Evolutionary conservation across 2,329 filamentous ascomycete species (phyloP), one percentile per base, ranked within the genome.

Genomic region (Penicillium sp.): DNA sequence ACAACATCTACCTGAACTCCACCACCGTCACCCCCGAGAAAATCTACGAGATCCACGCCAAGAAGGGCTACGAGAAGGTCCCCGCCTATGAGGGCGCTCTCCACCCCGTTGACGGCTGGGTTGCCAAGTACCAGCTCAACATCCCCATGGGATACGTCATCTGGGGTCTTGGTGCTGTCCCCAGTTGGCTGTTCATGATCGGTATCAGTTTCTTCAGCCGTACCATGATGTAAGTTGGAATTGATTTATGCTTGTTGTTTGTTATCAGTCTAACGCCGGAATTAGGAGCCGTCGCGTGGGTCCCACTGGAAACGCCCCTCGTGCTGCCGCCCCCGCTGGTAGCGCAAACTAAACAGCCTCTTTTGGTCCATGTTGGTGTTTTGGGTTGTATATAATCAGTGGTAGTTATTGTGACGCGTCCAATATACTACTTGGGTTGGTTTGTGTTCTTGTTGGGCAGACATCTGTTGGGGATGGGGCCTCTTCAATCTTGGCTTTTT

Each of bases 101-200:
- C 69, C 84, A 87, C 70, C 85, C 85, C 9, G 83, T 84, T 59
- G 82, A 85, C 66, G 82, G 84, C 44, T 72, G 68, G 59, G 68
- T 86, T 42, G 80, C 80, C 47, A 68, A 84, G 70, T 77, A 77
- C 63, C 74, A 77, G 39, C 70, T 86, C 48, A 77, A 75, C 40
- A 69, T 84, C 51, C 79, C 81, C 16, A 66, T 84, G 35, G 85
- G 79, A 7, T 86, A 85, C 60, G 67, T 77, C 41, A 76, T 86
- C 52, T 86, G 77, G 69, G 79, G 67, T 31, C 79, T 87, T 66
- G 75, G 79, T 34, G 75, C 79, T 70, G 77, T 86, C 61, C 85
- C 85, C 3, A 85, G 80, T 63, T 87, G 85, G 85, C 65, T 81
- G 55, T 81, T 86, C 59, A 87, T 87, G 85, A 80, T 87, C 60